Evolutionary conservation across 768 basidiomycete genomes (phyloP).

Genomic region (Phlegmacium glaucopus): DNA sequence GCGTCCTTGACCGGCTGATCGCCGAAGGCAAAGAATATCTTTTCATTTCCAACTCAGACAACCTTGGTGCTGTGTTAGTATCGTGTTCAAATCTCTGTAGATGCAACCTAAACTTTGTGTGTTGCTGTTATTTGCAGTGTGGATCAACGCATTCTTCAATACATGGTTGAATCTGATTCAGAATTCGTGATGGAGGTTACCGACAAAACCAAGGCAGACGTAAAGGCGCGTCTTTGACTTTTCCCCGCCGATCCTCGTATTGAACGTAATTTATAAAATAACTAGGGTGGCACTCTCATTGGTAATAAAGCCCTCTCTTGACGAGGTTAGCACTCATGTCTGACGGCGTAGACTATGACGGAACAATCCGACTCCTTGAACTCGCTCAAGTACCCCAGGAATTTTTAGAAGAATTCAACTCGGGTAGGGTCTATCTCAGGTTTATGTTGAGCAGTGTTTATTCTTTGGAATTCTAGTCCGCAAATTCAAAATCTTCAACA

Average conservation of each 20-base stretch:
- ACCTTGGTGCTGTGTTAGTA: conserved; percentile 83
- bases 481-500: conserved; percentile 92
- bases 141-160: conserved; percentile 71
- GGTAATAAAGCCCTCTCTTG: conserved; percentile 17
- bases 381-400: conserved; percentile 81
- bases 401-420: conserved; percentile 82
- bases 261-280: neutral
- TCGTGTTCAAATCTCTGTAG: conserved; percentile 37
- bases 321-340: neutral
- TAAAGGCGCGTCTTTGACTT: conserved; percentile 37
- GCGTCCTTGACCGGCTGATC: conserved; percentile 83
- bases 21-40: conserved; percentile 91
- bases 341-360: conserved; percentile 57
- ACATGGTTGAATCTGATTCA: conserved; percentile 70
- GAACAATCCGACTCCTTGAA: conserved; percentile 71
- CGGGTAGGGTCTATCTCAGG: conserved; percentile 30
- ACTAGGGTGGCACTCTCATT: conserved; percentile 68
- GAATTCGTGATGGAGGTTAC: conserved; percentile 92
- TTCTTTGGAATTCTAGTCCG: conserved; percentile 39
- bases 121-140: conserved; percentile 40
- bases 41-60: conserved; percentile 95
- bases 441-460: neutral
- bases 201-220: conserved; percentile 83
- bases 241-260: conserved; percentile 16
- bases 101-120: neutral